Percentiles rank a stretch among this genome's conserved stretches.
Evolutionary conservation across 352 stramenopile genomes (phyloP).

Genomic region (Aphanomyces invadans): DNA sequence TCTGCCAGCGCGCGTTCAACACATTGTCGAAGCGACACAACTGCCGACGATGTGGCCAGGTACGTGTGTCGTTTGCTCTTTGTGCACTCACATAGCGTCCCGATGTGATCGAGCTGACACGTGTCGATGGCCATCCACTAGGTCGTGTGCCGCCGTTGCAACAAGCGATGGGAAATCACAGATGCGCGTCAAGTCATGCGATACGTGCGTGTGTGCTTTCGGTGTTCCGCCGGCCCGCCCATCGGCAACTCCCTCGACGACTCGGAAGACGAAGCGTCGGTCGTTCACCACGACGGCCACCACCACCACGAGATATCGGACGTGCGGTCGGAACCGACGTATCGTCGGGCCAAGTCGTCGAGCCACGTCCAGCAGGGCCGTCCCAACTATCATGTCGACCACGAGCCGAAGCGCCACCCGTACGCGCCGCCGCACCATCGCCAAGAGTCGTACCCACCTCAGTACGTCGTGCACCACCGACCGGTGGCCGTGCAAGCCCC

Average conservation of each 20-base stretch:
- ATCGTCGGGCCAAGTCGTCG: background rate
- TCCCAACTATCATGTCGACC: too few species aligned
- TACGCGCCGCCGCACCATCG: too few species aligned
- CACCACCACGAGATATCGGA: too few species aligned
- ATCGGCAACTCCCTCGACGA: background rate
- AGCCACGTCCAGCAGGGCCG: background rate
- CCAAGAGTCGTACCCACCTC: too few species aligned
- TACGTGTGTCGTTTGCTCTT: too few species aligned
- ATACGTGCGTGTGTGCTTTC: slow-evolving; percentile 2
- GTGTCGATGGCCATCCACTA: too few species aligned
- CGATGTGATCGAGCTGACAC: too few species aligned
- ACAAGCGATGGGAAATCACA: slow-evolving; percentile 13
- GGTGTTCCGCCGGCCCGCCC: slow-evolving; percentile 10
- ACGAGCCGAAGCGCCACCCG: too few species aligned
- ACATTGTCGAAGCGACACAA: background rate
- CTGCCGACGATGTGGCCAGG: slow-evolving; percentile 16
- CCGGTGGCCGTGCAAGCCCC: too few species aligned
- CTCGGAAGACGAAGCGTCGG: background rate
- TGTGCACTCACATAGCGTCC: too few species aligned
- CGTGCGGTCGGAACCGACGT: background rate
- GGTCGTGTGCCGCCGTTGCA: slow-evolving; percentile 19
- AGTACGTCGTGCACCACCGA: too few species aligned
- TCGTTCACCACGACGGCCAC: background rate
- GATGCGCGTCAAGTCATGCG: background rate
- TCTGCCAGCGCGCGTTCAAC: slow-evolving; percentile 7